Percentiles rank a stretch among this genome's conserved stretches.
Evolutionary conservation across 2,329 filamentous ascomycete species (phyloP).

Genomic region (Elsinoe arachidis): DNA sequence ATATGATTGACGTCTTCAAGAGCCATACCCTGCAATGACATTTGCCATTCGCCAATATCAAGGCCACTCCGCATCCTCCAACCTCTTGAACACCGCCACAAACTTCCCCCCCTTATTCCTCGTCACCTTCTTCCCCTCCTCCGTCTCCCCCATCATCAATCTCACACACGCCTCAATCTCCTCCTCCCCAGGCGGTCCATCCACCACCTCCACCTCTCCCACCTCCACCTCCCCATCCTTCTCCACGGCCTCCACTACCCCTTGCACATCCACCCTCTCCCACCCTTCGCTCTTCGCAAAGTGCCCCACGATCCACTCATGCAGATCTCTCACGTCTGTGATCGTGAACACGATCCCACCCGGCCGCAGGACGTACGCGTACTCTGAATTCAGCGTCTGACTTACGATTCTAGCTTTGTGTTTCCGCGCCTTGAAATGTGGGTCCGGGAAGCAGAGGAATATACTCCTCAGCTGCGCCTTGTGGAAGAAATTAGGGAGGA

Average conservation of each 20-base stretch:
- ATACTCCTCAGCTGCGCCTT: slow-evolving; percentile 76
- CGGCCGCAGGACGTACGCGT: slow-evolving; percentile 75
- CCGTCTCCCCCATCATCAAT: slow-evolving; percentile 75
- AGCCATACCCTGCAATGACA: neutral
- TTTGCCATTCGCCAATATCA: neutral
- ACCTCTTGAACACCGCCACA: slow-evolving; percentile 75
- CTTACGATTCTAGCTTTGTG: slow-evolving; percentile 96
- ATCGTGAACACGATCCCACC: slow-evolving; percentile 92
- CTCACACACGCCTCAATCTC: slow-evolving; percentile 56
- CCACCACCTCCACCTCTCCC: slow-evolving; percentile 41
- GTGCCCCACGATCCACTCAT: slow-evolving; percentile 86
- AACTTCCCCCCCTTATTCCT: slow-evolving; percentile 86
- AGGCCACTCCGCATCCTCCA: slow-evolving; percentile 71
- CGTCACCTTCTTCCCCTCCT: slow-evolving; percentile 94
- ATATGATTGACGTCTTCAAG: no score
- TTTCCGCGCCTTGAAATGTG: slow-evolving; percentile 94
- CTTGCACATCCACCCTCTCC: slow-evolving; percentile 56
- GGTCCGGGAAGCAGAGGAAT: slow-evolving; percentile 97
- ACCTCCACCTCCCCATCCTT: slow-evolving; percentile 47
- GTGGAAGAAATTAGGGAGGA: slow-evolving; percentile 93
- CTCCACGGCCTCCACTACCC: slow-evolving; percentile 66
- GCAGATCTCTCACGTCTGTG: slow-evolving; percentile 90
- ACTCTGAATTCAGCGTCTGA: slow-evolving; percentile 71
- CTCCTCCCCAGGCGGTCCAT: slow-evolving; percentile 64
- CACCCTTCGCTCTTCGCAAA: slow-evolving; percentile 72